A percentile compares a stretch with the other conserved stretches of the same genome.
Conservation (phyloP, 306 rosid species). For the Sechiopsis laciniata region DNA sequence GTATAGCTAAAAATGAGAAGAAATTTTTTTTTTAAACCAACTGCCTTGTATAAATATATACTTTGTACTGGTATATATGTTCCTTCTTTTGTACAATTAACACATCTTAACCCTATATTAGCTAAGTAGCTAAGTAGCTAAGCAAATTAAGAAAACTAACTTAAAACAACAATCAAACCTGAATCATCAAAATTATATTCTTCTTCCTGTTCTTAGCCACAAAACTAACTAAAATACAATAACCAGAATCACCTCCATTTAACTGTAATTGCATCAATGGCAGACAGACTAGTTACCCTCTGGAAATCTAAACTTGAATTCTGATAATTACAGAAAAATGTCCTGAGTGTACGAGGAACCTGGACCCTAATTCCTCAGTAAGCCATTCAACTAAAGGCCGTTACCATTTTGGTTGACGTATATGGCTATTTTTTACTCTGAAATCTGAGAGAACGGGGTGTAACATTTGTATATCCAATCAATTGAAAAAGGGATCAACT, state of each 20-base stretch:
- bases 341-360: background rate
- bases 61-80: constrained; percentile 2
- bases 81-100: constrained; percentile 12
- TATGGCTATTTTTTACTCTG: background rate
- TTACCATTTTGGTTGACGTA: background rate
- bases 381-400: background rate
- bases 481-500: background rate
- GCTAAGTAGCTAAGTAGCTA: background rate
- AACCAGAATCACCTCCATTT: background rate
- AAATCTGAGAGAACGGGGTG: background rate
- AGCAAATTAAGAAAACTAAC: background rate
- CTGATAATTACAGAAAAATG: constrained; percentile 6
- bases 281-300: constrained; percentile 3
- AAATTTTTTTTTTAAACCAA: too few relatives aligned
- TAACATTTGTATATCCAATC: background rate
- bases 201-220: background rate
- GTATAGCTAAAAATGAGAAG: background rate
- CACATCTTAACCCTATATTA: constrained; percentile 4
- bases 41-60: background rate
- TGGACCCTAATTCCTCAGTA: background rate
- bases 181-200: background rate
- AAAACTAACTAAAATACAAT: background rate
- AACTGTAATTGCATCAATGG: background rate
- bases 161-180: background rate
- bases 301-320: background rate